These are phyloP conservation scores for Candida mesenterica DNA, from an alignment of 1,139 yeast genomes.

Conservation along the genomic window DNA sequence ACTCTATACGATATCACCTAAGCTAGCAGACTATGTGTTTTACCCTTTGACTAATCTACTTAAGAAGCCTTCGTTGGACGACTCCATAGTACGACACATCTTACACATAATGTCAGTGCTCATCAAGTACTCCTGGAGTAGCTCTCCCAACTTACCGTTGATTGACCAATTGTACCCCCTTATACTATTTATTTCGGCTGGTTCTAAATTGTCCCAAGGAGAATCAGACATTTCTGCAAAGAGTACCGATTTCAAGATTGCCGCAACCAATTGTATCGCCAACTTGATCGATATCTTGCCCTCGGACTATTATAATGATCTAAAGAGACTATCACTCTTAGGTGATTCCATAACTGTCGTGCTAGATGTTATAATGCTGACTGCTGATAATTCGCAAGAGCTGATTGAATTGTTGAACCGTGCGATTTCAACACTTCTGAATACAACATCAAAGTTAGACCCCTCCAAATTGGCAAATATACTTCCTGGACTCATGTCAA, in stretches of 20 bases:
- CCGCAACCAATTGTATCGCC: conserved; percentile 19
- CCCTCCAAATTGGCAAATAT: conserved; percentile 35
- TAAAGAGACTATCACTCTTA: conserved; percentile 23
- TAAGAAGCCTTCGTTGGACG: conserved; percentile 26
- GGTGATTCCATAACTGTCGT: conserved; percentile 28
- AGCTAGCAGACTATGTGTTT: conserved; percentile 43
- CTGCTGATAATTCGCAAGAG: conserved; percentile 17
- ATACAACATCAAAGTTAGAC: conserved; percentile 19
- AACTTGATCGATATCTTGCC: conserved; percentile 21
- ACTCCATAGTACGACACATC: conserved; percentile 20
- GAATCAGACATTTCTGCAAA: conserved; percentile 7
- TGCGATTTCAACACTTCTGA: conserved; percentile 16
- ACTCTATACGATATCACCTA: conserved; percentile 26
- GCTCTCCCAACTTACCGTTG: conserved; percentile 23
- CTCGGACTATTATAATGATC: conserved; percentile 19
- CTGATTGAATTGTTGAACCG: conserved; percentile 14
- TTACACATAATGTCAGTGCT: conserved; percentile 31
- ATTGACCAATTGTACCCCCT: conserved; percentile 40
- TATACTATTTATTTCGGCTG: conserved; percentile 25
- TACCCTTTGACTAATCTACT: conserved; percentile 38
- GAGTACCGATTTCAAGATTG: conserved; percentile 19
- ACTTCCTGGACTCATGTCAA: conserved; percentile 41
- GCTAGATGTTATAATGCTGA: conserved; percentile 18
- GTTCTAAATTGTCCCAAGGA: conserved; percentile 6
- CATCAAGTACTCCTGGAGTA: conserved; percentile 31